These are phyloP conservation scores for Piper longum DNA, from an alignment of 164 flowering plant species.

Conservation along the genomic window DNA sequence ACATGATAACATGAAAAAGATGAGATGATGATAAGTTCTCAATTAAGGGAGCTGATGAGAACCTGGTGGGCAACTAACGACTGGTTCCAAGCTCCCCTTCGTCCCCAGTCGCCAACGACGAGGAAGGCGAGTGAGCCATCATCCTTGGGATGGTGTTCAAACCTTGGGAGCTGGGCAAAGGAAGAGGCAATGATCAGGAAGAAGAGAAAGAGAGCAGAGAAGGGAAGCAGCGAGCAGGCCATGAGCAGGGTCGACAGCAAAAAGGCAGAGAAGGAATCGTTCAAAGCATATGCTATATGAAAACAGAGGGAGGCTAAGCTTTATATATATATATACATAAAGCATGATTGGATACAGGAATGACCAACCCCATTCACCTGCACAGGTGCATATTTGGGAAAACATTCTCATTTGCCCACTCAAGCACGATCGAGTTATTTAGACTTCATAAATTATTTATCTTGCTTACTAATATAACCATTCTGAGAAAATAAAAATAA, in stretches of 20 bases:
- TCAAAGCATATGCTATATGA: background rate
- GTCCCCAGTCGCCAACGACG: slow-evolving; percentile 45
- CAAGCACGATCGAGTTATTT: no score
- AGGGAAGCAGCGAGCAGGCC: background rate
- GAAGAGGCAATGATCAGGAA: background rate
- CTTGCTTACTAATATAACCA: no score
- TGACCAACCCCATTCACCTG: no score
- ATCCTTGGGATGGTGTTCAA: slow-evolving; percentile 16
- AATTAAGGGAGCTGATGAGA: background rate
- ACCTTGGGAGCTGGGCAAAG: background rate
- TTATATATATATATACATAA: no score
- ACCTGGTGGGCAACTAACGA: slow-evolving; percentile 33
- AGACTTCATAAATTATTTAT: no score
- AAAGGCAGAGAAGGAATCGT: no score
- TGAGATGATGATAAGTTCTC: background rate
- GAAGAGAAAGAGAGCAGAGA: background rate
- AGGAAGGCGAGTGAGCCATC: slow-evolving; percentile 28
- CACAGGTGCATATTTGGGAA: no score
- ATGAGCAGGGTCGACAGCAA: background rate
- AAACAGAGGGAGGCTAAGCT: background rate
- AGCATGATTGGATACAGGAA: no score
- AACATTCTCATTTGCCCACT: no score
- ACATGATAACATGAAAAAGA: no score
- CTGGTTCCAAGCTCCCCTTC: slow-evolving; percentile 30
- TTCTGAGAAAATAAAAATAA: no score